Evolutionary conservation across 345 rosid species (phyloP), one percentile per base, ranked within the genome.

Genomic region (Turritis glabra): DNA sequence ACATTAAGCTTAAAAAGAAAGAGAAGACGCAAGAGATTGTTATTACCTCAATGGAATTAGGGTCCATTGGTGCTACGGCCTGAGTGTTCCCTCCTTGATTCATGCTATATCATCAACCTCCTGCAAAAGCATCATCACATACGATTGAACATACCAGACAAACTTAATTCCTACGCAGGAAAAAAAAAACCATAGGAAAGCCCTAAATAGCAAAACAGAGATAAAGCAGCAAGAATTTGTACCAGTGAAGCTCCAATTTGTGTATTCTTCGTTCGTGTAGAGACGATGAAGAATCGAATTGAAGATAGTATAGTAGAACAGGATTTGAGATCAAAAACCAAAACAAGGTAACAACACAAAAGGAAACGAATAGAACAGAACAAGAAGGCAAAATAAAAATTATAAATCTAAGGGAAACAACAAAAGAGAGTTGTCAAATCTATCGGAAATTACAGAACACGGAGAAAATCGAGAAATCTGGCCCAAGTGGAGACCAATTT

Each of bases 41-140:
- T 71, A 94, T 69, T 73, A 94, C 99, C 96, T 95, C 93, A 40
- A 80, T 80, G 18, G 89, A 82, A 77, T 79, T 87, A 47, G 90
- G 85, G 71, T 90, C 93, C 22, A 76, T 73, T 15, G 91, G 66
- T 72, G 87, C 84, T 47, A 84, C 53, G 50, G 87, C 67, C 77
- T 92, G 91, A 23, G 87, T 71, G 59, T 83, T 87, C 29, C 71
- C 86, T 83, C 87, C 90, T 80, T 85, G 96, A 83, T 85, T 91
- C 98, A 94, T 94, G 80, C 66, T 83, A 63, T 57, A 63, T 51
- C 86, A 83, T 47, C 51, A 82, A 62, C 87, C 69, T 82, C 82
- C 91, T 90, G 53, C 8, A 15, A 63, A 50, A 47, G 3, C 30
- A 2, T 47, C 37, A 56, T n/a, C 51, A 25, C 33, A 30, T 23